A percentile compares a stretch with the other conserved stretches of the same genome.
Conservation (phyloP, 2,329 filamentous ascomycete species). For the Chrysosphaeria jannelii region DNA sequence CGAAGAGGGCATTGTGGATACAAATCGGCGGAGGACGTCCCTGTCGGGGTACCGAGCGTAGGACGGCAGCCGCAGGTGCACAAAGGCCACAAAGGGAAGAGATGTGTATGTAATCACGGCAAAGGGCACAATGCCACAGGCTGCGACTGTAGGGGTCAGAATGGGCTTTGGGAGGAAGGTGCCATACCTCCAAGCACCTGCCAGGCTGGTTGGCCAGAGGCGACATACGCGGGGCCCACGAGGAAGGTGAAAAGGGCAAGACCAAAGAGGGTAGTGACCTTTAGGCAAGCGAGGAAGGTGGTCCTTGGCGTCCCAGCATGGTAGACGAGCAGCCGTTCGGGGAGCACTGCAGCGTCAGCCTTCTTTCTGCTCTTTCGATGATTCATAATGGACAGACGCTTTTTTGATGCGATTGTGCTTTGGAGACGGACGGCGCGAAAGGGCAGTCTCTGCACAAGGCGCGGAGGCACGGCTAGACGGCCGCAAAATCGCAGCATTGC, state of each 20-base stretch:
- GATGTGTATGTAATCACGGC: constrained; percentile 31
- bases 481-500: no score
- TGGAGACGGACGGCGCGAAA: no score
- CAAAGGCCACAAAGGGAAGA: constrained; percentile 39
- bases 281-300: constrained; percentile 37
- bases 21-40: constrained; percentile 21
- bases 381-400: no score
- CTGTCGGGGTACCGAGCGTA: constrained; percentile 22
- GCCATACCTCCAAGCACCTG: constrained; percentile 11
- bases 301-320: constrained; percentile 39
- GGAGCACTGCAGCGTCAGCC: constrained; percentile 6
- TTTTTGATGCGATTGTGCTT: no score
- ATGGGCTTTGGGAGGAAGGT: neutral
- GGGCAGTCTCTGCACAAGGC: no score
- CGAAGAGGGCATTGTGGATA: constrained; percentile 14
- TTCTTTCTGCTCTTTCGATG: neutral
- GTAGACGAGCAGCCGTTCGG: constrained; percentile 36
- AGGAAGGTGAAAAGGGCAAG: constrained; percentile 35
- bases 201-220: constrained; percentile 11
- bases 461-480: no score
- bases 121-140: constrained; percentile 33
- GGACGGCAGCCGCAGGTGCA: constrained; percentile 37
- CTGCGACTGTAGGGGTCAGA: constrained; percentile 14
- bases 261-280: constrained; percentile 39
- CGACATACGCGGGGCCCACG: constrained; percentile 26